A percentile compares a stretch with the other conserved stretches of the same genome.
phyloP scores from a whole-genome alignment of 306 rosid genomes.

The Echinosophora koreensis region DNA sequence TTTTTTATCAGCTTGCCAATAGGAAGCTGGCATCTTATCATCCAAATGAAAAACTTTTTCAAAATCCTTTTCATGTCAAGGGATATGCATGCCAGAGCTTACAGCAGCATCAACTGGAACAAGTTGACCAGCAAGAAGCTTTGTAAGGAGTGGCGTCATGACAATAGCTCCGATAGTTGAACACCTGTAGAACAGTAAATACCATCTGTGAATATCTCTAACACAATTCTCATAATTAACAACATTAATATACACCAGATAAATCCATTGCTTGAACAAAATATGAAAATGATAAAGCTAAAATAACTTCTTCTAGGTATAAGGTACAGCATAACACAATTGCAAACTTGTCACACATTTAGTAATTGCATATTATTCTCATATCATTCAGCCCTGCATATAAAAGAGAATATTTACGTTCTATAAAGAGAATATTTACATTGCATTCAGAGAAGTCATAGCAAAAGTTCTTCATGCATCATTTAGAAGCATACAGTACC shows the following conservation, averaged over 20 bases:
- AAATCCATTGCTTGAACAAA: slow-evolving; percentile 10
- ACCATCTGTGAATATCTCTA: slow-evolving; percentile 10
- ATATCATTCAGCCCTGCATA: not conserved
- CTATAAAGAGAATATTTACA: slow-evolving; percentile 23
- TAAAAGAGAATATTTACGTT: slow-evolving; percentile 15
- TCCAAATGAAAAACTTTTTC: slow-evolving; percentile 17
- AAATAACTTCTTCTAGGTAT: slow-evolving; percentile 22
- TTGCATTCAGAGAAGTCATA: slow-evolving; percentile 28
- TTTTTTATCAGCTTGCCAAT: slow-evolving; percentile 19
- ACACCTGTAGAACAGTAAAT: slow-evolving; percentile 64
- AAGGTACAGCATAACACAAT: not conserved
- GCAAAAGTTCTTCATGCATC: slow-evolving; percentile 12
- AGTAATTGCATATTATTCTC: slow-evolving; percentile 17
- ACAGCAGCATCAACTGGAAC: slow-evolving; percentile 97
- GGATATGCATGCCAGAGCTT: slow-evolving; percentile 52
- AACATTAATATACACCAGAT: slow-evolving; percentile 17
- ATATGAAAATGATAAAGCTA: slow-evolving; percentile 15
- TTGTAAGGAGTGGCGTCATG: slow-evolving; percentile 95
- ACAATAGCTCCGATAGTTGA: slow-evolving; percentile 91
- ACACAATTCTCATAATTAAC: slow-evolving; percentile 22
- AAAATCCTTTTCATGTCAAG: slow-evolving; percentile 32
- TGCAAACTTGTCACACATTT: slow-evolving; percentile 28
- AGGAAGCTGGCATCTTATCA: slow-evolving; percentile 10
- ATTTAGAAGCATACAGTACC: slow-evolving; percentile 6
- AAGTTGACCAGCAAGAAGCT: slow-evolving; percentile 94